Evolutionary conservation across 768 basidiomycete genomes (phyloP), one percentile per base, ranked within the genome.

Genomic region (Candolleomyces aberdarensis): DNA sequence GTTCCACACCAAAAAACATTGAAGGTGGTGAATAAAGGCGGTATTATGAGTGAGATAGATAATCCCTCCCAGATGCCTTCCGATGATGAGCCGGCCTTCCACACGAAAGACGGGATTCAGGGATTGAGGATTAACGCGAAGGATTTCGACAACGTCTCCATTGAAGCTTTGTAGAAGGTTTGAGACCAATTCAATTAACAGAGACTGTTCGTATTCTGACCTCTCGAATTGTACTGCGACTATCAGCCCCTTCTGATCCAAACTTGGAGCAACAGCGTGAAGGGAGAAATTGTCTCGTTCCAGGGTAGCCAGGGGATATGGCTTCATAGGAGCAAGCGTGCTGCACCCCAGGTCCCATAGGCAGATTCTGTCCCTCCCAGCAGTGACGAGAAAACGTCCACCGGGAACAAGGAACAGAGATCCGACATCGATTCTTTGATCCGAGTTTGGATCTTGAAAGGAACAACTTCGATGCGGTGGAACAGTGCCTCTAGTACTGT

Each of bases 321-420:
- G 51, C 14, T 31, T 31, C 29, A 29, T 14, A 13, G 51, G 20
- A 10, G 11, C 2, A 29, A 8, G 7, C 51, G 29, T 26, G 22
- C 6, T 52, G 29, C 31, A n/a, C 26, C 51, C 51, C 7, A 63
- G 54, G 40, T 63, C 62, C 54, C 59, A 63, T 6, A 63, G 20
- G 32, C 20, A 29, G n/a, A 63, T n/a, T 11, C 8, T 22, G 26
- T 20, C 60, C 15, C 10, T 41, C 20, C 31, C 32, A 8, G 20
- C 5, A 9, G 53, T 56, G 9, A 63, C 11, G 14, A 63, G 59
- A 43, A 60, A 63, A 10, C 62, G 62, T 5, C 62, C 62, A 9
- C 62, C 62, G 32, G 62, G 59, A n/a, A 63, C 26, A 22, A 63
- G 54, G 46, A 56, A 32, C 32, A 54, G 17, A 9, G 29, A 13